Conservation (phyloP, 2,329 filamentous ascomycete species). For the Trichoderma aggressivum region DNA sequence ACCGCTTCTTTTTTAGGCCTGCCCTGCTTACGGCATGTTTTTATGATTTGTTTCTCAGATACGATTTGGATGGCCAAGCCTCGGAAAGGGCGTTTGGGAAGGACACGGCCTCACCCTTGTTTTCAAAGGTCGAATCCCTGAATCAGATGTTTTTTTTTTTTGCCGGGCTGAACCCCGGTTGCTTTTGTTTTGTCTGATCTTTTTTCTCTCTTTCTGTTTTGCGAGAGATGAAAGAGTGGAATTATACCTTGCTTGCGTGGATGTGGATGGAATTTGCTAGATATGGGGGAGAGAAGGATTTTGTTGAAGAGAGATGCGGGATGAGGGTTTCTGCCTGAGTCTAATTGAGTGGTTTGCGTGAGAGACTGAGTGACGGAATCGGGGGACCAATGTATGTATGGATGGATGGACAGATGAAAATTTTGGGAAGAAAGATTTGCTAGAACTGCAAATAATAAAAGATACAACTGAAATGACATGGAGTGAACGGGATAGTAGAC, state of each 20-base stretch:
- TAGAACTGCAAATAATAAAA: neutral
- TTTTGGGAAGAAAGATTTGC: neutral
- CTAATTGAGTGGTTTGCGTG: neutral
- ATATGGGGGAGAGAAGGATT: neutral
- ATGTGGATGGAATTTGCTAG: neutral
- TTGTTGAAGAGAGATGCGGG: neutral
- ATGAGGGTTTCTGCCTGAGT: neutral
- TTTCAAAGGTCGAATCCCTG: neutral
- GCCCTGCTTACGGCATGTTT: neutral
- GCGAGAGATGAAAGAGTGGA: neutral
- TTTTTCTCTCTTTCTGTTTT: slow-evolving; percentile 14
- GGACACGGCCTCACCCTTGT: neutral
- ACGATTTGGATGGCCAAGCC: slow-evolving; percentile 20
- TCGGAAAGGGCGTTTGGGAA: slow-evolving; percentile 23
- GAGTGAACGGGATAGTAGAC: rapidly evolving
- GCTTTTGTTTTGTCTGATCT: neutral
- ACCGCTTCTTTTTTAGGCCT: neutral
- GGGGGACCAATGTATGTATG: slow-evolving; percentile 1
- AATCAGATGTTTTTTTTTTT: slow-evolving; percentile 9
- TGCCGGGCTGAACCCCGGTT: neutral
- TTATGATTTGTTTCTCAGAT: neutral
- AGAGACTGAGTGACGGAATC: neutral
- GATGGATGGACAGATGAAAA: neutral
- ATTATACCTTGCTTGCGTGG: neutral
- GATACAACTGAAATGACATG: neutral